Evolutionary conservation across 176 grass and related monocot species (phyloP).

Genomic region (Avena atlantica): DNA sequence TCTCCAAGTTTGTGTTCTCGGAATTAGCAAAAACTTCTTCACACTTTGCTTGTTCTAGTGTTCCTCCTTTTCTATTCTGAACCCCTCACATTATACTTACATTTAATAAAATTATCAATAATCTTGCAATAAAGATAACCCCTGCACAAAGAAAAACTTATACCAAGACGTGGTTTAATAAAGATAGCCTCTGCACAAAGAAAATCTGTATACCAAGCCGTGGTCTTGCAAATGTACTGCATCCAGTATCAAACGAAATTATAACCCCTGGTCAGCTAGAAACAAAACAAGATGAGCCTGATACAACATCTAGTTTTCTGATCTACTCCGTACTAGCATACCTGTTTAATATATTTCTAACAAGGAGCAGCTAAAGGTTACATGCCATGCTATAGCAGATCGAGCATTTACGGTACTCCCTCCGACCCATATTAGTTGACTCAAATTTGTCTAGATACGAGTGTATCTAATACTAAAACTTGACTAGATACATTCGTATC

Average conservation of each 20-base stretch:
- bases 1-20: not conserved
- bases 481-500: too few relatives aligned
- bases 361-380: slow-evolving; percentile 6
- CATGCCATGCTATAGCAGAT: not conserved
- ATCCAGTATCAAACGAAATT: slow-evolving; percentile 23
- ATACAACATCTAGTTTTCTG: not conserved
- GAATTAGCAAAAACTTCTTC: not conserved
- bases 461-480: too few relatives aligned
- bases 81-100: not conserved
- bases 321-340: not conserved
- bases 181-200: not conserved
- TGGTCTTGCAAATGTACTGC: not conserved
- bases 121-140: not conserved
- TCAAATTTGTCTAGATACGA: too few relatives aligned
- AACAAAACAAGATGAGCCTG: slow-evolving; percentile 8
- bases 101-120: not conserved
- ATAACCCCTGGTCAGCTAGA: not conserved
- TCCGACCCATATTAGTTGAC: too few relatives aligned
- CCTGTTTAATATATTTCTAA: not conserved
- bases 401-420: slow-evolving; percentile 5
- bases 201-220: not conserved
- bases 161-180: not conserved
- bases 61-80: not conserved
- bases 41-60: not conserved
- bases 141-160: not conserved